Conservation (phyloP, 257 asterid species). For the Nicotiana otophora region DNA sequence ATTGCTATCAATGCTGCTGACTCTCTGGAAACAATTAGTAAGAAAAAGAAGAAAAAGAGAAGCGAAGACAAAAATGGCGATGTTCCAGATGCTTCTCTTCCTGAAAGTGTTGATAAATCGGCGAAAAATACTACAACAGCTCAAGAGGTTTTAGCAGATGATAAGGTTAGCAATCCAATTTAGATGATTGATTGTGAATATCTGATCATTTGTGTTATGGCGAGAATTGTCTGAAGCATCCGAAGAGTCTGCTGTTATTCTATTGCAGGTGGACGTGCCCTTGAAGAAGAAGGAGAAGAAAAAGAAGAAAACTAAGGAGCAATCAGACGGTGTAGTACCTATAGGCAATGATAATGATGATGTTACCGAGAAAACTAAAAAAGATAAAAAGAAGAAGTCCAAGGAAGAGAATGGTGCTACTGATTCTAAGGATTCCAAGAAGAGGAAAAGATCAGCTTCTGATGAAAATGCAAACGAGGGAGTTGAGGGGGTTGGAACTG, state of each 20-base stretch:
- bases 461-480: constrained; percentile 44
- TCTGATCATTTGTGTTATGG: neutral
- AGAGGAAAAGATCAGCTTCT: constrained; percentile 50
- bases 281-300: constrained; percentile 35
- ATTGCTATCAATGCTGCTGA: constrained; percentile 18
- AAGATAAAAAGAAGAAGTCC: constrained; percentile 30
- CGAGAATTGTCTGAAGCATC: constrained; percentile 14
- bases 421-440: constrained; percentile 49
- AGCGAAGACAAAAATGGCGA: constrained; percentile 15
- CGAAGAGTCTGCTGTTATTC: constrained; percentile 24
- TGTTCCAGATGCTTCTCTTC: neutral
- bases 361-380: constrained; percentile 21
- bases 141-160: neutral
- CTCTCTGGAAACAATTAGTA: constrained; percentile 24
- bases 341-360: constrained; percentile 9
- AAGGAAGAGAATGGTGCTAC: constrained; percentile 33
- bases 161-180: constrained; percentile 12
- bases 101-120: constrained; percentile 1
- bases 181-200: constrained; percentile 9
- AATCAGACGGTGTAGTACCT: constrained; percentile 12
- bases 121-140: neutral
- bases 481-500: constrained; percentile 30
- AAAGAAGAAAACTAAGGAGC: constrained; percentile 34
- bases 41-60: constrained; percentile 49
- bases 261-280: constrained; percentile 22